Conservation (phyloP, 2,329 filamentous ascomycete species). For the Epichloe baconii region DNA sequence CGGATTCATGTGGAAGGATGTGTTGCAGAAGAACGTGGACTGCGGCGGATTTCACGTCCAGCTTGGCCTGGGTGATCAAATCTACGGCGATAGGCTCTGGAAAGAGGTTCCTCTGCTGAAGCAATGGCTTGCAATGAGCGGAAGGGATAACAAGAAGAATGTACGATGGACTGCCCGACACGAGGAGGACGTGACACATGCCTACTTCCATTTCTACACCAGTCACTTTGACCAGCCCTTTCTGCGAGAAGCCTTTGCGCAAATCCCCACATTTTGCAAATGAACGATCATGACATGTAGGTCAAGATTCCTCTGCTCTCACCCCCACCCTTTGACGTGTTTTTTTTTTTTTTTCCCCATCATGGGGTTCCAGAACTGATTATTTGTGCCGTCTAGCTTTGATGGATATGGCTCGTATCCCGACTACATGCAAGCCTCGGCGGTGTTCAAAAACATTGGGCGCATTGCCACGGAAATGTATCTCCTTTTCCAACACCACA, state of each 20-base stretch:
- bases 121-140: slow-evolving; percentile 89
- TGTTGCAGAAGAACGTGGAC: slow-evolving; percentile 92
- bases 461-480: slow-evolving; percentile 96
- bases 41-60: slow-evolving; percentile 94
- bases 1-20: slow-evolving; percentile 98
- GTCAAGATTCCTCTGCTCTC: slow-evolving; percentile 17
- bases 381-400: slow-evolving; percentile 46
- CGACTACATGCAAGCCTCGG: slow-evolving; percentile 94
- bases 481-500: slow-evolving; percentile 94
- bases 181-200: slow-evolving; percentile 89
- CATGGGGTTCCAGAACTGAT: not conserved
- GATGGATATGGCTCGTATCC: slow-evolving; percentile 96
- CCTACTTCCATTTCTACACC: slow-evolving; percentile 98
- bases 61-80: slow-evolving; percentile 82
- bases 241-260: slow-evolving; percentile 86
- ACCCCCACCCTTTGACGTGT: not conserved
- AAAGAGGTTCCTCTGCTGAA: slow-evolving; percentile 87
- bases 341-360: not conserved
- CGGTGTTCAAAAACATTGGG: slow-evolving; percentile 97
- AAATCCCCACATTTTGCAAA: slow-evolving; percentile 90
- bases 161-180: slow-evolving; percentile 86
- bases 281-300: slow-evolving; percentile 97
- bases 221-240: slow-evolving; percentile 97
- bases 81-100: slow-evolving; percentile 92
- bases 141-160: slow-evolving; percentile 84